Evolutionary conservation across 495 filamentous ascomycete genomes (phyloP).

Genomic region (Pseudomonodictys pantanalensis): DNA sequence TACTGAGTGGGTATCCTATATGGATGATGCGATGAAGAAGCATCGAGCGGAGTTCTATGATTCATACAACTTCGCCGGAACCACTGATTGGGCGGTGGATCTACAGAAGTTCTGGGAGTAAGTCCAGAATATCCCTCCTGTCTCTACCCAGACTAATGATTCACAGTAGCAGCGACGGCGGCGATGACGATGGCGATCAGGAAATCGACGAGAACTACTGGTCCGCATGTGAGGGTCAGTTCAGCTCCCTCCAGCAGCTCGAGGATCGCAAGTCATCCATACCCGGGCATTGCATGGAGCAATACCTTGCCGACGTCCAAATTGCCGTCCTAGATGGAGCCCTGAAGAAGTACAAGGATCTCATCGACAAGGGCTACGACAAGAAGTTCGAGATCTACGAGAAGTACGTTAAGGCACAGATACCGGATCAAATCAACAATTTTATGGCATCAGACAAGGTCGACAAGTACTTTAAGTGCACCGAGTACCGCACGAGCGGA

Average conservation of each 20-base stretch:
- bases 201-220: slow-evolving; percentile 7
- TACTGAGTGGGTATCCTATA: slow-evolving; percentile 42
- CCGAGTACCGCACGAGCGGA: background rate
- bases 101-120: slow-evolving; percentile 15
- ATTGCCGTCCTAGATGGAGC: slow-evolving; percentile 2
- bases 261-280: slow-evolving; percentile 3
- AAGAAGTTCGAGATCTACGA: slow-evolving; percentile 14
- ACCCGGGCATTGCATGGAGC: slow-evolving; percentile 3
- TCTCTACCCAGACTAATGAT: background rate
- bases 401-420: background rate
- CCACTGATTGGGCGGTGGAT: slow-evolving; percentile 38
- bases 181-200: background rate
- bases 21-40: slow-evolving; percentile 33
- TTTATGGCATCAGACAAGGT: slow-evolving; percentile 17
- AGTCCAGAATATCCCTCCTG: background rate
- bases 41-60: slow-evolving; percentile 12
- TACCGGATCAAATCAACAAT: slow-evolving; percentile 17
- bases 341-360: slow-evolving; percentile 15
- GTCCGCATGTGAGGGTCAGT: slow-evolving; percentile 1
- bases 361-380: slow-evolving; percentile 14
- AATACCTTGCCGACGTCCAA: slow-evolving; percentile 9
- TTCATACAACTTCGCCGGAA: slow-evolving; percentile 30
- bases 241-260: slow-evolving; percentile 7
- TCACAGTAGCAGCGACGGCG: background rate
- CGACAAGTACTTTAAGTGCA: slow-evolving; percentile 15